phyloP scores from a whole-genome alignment of 768 basidiomycete genomes.

The Trichaptum fuscoviolaceum region DNA sequence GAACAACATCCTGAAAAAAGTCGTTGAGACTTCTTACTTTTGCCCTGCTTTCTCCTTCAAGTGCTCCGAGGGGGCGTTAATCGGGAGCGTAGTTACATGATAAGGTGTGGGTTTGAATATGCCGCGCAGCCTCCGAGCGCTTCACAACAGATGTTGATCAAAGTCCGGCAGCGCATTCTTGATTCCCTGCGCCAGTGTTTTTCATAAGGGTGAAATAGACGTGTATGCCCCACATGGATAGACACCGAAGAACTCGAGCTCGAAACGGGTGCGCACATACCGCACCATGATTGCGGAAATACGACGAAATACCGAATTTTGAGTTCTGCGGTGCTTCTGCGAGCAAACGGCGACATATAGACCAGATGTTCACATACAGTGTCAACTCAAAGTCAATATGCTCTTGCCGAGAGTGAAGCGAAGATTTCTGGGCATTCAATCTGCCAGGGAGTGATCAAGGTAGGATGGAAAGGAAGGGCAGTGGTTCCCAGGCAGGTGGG shows the following conservation, averaged over 20 bases:
- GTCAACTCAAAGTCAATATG: not conserved
- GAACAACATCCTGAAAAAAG: not conserved
- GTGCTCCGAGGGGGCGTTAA: not conserved
- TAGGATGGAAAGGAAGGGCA: not conserved
- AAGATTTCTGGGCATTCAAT: not conserved
- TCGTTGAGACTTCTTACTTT: not conserved
- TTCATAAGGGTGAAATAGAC: not conserved
- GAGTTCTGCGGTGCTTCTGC: not conserved
- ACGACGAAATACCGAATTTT: not conserved
- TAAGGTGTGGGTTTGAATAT: not conserved
- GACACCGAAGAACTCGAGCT: not conserved
- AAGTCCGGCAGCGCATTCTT: not conserved
- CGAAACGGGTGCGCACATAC: not conserved
- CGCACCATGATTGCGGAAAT: slow-evolving; percentile 1
- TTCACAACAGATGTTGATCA: not conserved
- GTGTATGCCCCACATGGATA: not conserved
- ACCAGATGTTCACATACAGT: not conserved
- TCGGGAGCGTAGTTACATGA: not conserved
- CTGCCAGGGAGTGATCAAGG: not conserved
- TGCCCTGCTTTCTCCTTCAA: not conserved
- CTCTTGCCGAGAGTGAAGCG: not conserved
- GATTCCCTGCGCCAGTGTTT: not conserved
- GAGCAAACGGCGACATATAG: not conserved
- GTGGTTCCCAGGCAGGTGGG: not conserved
- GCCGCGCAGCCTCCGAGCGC: not conserved